Evolutionary conservation across 345 rosid species (phyloP).

Genomic region (Nephelium lappaceum): DNA sequence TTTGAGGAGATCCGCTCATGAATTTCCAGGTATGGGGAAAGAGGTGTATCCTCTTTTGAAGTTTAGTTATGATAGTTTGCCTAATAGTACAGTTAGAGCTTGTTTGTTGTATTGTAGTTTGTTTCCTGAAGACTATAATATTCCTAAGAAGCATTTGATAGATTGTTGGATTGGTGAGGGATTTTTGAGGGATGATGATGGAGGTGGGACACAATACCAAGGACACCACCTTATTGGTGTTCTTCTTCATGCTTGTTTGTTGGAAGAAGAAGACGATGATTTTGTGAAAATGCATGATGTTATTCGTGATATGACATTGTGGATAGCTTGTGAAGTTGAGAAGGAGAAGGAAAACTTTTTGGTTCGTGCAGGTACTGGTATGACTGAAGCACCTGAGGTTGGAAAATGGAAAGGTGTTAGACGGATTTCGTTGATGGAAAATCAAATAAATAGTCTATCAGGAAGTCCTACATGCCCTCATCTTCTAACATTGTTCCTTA

Average conservation of each 20-base stretch:
- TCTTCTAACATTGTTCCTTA: slow-evolving; percentile 16
- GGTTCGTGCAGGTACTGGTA: slow-evolving; percentile 3
- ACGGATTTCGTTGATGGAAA: slow-evolving; percentile 1
- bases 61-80: slow-evolving; percentile 12
- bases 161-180: slow-evolving; percentile 21
- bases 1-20: not conserved
- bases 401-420: not conserved
- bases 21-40: slow-evolving; percentile 12
- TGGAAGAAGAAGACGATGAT: slow-evolving; percentile 16
- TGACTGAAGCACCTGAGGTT: not conserved
- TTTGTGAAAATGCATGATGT: slow-evolving; percentile 23
- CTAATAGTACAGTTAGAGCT: slow-evolving; percentile 1
- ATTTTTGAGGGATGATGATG: slow-evolving; percentile 1
- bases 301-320: slow-evolving; percentile 13
- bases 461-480: not conserved
- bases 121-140: slow-evolving; percentile 6
- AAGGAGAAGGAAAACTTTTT: slow-evolving; percentile 2
- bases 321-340: not conserved
- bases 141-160: slow-evolving; percentile 6
- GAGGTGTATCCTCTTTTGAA: slow-evolving; percentile 1
- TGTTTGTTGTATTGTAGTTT: slow-evolving; percentile 17
- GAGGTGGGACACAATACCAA: not conserved
- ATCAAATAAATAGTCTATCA: not conserved
- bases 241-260: slow-evolving; percentile 16
- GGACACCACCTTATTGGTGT: not conserved